phyloP scores from a whole-genome alignment of 257 asterid genomes.

The Solanum pennellii region DNA sequence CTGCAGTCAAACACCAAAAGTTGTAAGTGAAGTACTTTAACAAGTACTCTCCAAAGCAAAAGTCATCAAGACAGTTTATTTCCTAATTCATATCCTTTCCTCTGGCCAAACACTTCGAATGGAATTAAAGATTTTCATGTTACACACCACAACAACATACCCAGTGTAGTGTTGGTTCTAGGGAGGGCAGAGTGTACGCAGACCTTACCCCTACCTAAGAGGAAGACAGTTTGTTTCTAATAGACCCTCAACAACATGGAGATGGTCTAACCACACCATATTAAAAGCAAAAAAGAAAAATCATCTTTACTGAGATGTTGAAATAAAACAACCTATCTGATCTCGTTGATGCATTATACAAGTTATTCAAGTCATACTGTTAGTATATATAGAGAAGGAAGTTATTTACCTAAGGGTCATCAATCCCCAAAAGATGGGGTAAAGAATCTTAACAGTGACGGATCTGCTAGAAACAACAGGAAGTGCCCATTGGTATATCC shows the following conservation, averaged over 20 bases:
- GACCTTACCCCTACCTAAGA: not conserved
- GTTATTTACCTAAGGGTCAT: slow-evolving; percentile 73
- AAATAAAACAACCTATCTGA: not conserved
- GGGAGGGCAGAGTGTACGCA: not conserved
- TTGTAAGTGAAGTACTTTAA: not conserved
- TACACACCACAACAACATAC: not conserved
- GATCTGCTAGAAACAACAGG: slow-evolving; percentile 83
- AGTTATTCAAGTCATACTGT: not conserved
- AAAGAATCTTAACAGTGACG: slow-evolving; percentile 66
- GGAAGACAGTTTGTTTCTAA: not conserved
- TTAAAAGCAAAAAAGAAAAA: not conserved
- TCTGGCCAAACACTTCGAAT: not conserved
- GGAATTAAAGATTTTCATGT: not conserved
- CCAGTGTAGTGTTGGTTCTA: not conserved
- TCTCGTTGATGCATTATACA: not conserved
- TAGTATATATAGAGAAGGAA: not conserved
- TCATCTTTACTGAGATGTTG: not conserved
- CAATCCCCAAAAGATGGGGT: slow-evolving; percentile 93
- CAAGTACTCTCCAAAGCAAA: not conserved
- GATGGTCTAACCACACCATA: not conserved
- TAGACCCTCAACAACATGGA: not conserved
- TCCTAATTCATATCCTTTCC: not conserved
- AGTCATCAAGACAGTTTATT: not conserved
- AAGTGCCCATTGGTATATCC: slow-evolving; percentile 84
- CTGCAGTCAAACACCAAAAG: slow-evolving; percentile 26